A percentile compares a stretch with the other conserved stretches of the same genome.
phyloP scores from a whole-genome alignment of 2,329 filamentous ascomycete species.

The Simplicillium sp. region DNA sequence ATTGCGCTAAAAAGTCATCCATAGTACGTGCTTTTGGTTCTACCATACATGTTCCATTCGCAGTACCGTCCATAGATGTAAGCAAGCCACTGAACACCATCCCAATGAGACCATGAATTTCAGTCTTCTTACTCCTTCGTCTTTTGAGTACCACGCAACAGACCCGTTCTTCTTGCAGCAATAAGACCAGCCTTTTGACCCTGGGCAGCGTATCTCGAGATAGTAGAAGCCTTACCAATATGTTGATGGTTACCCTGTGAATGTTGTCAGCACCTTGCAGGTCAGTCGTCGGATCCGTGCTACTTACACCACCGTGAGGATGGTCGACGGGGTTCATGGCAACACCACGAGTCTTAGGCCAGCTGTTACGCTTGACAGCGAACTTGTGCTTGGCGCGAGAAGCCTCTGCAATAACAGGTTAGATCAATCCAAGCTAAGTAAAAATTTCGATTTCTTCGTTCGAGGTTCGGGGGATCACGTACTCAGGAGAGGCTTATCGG shows the following conservation, averaged over 20 bases:
- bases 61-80: constrained; percentile 49
- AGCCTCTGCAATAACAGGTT: constrained; percentile 59
- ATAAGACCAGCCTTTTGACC: constrained; percentile 99
- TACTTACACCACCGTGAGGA: constrained; percentile 81
- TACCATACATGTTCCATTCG: constrained; percentile 36
- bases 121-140: constrained; percentile 74
- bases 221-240: constrained; percentile 99
- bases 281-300: constrained; percentile 2
- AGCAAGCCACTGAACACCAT: constrained; percentile 56
- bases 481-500: constrained; percentile 98
- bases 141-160: constrained; percentile 99
- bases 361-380: constrained; percentile 99
- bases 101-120: constrained; percentile 48
- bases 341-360: constrained; percentile 99
- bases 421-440: constrained; percentile 20
- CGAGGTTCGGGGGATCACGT: constrained; percentile 25
- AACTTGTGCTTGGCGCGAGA: constrained; percentile 99
- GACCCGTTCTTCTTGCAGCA: constrained; percentile 98
- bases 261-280: constrained; percentile 30
- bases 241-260: constrained; percentile 96
- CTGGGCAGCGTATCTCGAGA: constrained; percentile 92
- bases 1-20: constrained; percentile 34
- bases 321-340: constrained; percentile 99
- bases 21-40: constrained; percentile 38
- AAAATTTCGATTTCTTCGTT: neutral